Evolutionary conservation across 179 eudicot species (phyloP).

Genomic region (Actinidia chinensis): DNA sequence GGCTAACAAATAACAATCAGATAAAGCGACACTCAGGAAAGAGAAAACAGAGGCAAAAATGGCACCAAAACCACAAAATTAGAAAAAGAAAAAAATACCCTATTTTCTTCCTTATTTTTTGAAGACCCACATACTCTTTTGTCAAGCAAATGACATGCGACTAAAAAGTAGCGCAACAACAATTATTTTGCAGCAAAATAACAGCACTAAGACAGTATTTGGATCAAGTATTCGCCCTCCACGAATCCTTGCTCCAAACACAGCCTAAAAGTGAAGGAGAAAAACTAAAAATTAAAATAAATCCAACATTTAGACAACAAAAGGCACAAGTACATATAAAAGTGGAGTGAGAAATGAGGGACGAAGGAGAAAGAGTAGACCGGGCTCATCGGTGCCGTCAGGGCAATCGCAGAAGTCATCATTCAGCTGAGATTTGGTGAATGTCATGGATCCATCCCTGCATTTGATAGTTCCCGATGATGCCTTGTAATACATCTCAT

Average conservation of each 20-base stretch:
- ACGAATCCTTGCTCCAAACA: no score
- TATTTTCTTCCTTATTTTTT: not conserved
- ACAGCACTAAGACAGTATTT: not conserved
- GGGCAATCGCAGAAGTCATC: slow-evolving; percentile 94
- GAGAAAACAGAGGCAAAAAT: not conserved
- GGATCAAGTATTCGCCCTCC: no score
- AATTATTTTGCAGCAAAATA: slow-evolving; percentile 17
- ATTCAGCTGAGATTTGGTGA: slow-evolving; percentile 63
- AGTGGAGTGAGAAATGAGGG: not conserved
- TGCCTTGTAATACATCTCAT: slow-evolving; percentile 57
- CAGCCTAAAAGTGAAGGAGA: not conserved
- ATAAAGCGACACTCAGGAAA: not conserved
- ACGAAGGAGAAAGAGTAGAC: slow-evolving; percentile 30
- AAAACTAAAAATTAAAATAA: slow-evolving; percentile 8
- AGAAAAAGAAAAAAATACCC: not conserved
- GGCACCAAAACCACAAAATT: not conserved
- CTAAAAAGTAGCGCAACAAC: not conserved
- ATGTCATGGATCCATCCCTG: slow-evolving; percentile 87
- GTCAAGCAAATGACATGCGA: not conserved
- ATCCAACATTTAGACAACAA: not conserved
- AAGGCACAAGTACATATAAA: not conserved
- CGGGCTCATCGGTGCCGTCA: slow-evolving; percentile 97
- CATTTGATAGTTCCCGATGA: slow-evolving; percentile 50
- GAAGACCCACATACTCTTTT: not conserved
- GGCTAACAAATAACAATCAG: not conserved